Conservation (phyloP, 176 grass and related monocot species). For the Avena insularis region DNA sequence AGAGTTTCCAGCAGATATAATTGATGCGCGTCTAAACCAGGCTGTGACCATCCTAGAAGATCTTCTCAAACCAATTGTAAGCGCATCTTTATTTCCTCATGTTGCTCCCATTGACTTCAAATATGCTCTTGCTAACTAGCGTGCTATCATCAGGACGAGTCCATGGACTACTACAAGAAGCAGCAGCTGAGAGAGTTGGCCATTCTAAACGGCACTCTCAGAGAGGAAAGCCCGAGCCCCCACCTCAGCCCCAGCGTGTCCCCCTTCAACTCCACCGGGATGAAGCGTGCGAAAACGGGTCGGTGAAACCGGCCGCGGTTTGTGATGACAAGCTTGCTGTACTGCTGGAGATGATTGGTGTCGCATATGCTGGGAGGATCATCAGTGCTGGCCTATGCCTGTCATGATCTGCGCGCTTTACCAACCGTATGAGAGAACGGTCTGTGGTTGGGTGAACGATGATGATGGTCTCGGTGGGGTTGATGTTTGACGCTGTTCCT, state of each 20-base stretch:
- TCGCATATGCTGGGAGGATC: slow-evolving; percentile 61
- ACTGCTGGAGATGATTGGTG: slow-evolving; percentile 61
- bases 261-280: slow-evolving; percentile 86
- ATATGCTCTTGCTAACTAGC: slow-evolving; percentile 29
- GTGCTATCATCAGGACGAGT: slow-evolving; percentile 68
- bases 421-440: slow-evolving; percentile 27
- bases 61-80: slow-evolving; percentile 97
- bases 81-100: background rate
- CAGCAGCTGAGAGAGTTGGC: slow-evolving; percentile 94
- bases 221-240: slow-evolving; percentile 89
- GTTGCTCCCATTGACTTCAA: background rate
- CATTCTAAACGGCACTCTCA: slow-evolving; percentile 89
- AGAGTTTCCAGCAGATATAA: slow-evolving; percentile 90
- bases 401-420: slow-evolving; percentile 55
- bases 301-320: slow-evolving; percentile 45
- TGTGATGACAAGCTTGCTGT: slow-evolving; percentile 44
- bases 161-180: slow-evolving; percentile 99
- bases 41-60: slow-evolving; percentile 85
- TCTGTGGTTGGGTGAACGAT: slow-evolving; percentile 48
- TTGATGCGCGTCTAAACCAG: slow-evolving; percentile 82
- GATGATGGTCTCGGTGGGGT: slow-evolving; percentile 47
- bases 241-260: slow-evolving; percentile 87
- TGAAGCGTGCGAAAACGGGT: slow-evolving; percentile 97
- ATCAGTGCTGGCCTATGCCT: slow-evolving; percentile 58
- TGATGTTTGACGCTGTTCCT: slow-evolving; percentile 59